These are phyloP conservation scores for Cicer chorassanicum DNA, from an alignment of 306 rosid genomes.

Conservation along the genomic window DNA sequence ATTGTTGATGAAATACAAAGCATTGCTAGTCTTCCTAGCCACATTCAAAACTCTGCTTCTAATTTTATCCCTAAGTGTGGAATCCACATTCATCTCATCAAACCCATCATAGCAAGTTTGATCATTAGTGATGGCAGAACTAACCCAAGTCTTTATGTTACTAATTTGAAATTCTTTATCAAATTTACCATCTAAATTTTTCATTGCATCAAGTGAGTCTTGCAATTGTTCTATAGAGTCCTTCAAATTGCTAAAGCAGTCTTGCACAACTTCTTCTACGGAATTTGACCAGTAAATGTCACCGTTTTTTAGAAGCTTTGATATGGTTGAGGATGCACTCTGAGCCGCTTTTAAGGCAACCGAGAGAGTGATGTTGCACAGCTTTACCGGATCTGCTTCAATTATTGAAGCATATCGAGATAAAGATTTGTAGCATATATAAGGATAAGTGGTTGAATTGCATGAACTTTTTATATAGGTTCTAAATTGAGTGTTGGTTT, in stretches of 20 bases:
- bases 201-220: constrained; percentile 46
- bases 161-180: constrained; percentile 45
- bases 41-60: constrained; percentile 37
- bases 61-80: constrained; percentile 27
- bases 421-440: constrained; percentile 53
- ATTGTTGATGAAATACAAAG: constrained; percentile 58
- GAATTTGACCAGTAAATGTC: constrained; percentile 2
- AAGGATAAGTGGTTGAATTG: constrained; percentile 55
- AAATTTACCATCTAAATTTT: neutral
- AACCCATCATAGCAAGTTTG: constrained; percentile 58
- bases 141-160: constrained; percentile 53
- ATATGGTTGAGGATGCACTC: constrained; percentile 36
- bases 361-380: constrained; percentile 52
- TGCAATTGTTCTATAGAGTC: constrained; percentile 43
- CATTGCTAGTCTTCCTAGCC: constrained; percentile 55
- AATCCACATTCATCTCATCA: constrained; percentile 45
- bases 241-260: constrained; percentile 51
- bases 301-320: constrained; percentile 14
- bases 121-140: constrained; percentile 55
- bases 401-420: constrained; percentile 52
- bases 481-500: neutral
- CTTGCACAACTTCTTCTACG: constrained; percentile 45
- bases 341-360: constrained; percentile 46
- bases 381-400: constrained; percentile 47
- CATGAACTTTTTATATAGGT: constrained; percentile 50